These are phyloP conservation scores for Sclerotinia subarctica DNA, from an alignment of 2,329 filamentous ascomycete genomes.

Conservation along the genomic window DNA sequence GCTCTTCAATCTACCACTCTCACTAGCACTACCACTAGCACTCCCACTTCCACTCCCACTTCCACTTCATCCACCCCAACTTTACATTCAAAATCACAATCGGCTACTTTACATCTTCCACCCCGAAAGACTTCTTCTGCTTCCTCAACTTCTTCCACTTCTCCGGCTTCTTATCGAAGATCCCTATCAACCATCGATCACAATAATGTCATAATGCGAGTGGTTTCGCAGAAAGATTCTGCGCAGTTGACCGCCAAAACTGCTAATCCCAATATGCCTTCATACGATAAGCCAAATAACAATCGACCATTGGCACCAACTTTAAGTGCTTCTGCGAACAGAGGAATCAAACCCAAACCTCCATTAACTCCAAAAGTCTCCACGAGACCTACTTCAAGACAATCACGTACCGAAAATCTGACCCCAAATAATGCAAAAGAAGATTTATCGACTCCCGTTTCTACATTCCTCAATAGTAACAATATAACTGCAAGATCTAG, in stretches of 20 bases:
- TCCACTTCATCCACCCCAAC: not conserved
- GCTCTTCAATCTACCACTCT: not conserved
- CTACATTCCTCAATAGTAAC: slow-evolving; percentile 53
- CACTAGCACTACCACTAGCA: no score
- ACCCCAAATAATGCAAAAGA: slow-evolving; percentile 42
- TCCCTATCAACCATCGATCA: slow-evolving; percentile 28
- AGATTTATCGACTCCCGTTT: slow-evolving; percentile 51
- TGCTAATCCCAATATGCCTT: slow-evolving; percentile 42
- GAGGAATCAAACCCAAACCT: slow-evolving; percentile 48
- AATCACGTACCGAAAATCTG: slow-evolving; percentile 41
- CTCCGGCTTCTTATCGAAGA: not conserved
- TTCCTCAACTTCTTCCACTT: slow-evolving; percentile 14
- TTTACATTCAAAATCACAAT: not conserved
- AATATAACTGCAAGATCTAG: slow-evolving; percentile 80
- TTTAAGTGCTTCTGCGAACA: slow-evolving; percentile 60
- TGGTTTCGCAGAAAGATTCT: slow-evolving; percentile 36
- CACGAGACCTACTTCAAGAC: slow-evolving; percentile 36
- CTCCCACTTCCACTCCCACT: no score
- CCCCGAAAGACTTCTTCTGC: not conserved
- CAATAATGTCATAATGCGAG: slow-evolving; percentile 47
- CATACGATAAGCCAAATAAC: slow-evolving; percentile 48
- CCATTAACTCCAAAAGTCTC: slow-evolving; percentile 59
- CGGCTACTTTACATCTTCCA: not conserved
- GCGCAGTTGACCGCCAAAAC: slow-evolving; percentile 31
- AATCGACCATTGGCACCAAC: slow-evolving; percentile 62